Conservation (phyloP, 306 rosid species). For the Sphenostylis stenocarpa region DNA sequence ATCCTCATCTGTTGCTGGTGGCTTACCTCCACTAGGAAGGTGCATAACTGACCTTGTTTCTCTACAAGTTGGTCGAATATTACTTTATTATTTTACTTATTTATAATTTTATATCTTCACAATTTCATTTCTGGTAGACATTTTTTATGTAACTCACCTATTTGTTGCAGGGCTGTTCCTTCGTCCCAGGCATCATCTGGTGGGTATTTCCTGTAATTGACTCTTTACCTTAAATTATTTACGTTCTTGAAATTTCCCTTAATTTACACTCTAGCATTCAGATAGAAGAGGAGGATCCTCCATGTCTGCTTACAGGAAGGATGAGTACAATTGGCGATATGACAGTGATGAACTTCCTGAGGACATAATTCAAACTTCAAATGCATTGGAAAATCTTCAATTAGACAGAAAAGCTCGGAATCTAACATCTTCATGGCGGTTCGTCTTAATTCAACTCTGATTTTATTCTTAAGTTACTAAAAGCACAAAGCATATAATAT, state of each 20-base stretch:
- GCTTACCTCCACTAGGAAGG: conserved; percentile 99
- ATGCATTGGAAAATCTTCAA: conserved; percentile 92
- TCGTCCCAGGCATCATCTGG: conserved; percentile 91
- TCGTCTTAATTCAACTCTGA: conserved; percentile 39
- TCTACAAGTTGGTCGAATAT: conserved; percentile 6
- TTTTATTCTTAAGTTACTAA: neutral
- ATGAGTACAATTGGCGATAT: conserved; percentile 93
- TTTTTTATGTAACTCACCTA: conserved; percentile 6
- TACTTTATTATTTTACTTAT: neutral
- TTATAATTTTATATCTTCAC: neutral
- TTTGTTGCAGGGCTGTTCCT: conserved; percentile 67
- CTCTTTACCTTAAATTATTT: conserved; percentile 18
- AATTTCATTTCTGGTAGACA: conserved; percentile 26
- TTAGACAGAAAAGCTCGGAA: conserved; percentile 96
- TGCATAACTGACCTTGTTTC: conserved; percentile 36
- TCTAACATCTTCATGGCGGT: conserved; percentile 99
- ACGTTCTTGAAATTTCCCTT: conserved; percentile 35
- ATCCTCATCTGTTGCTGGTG: conserved; percentile 90
- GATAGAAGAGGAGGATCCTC: conserved; percentile 98
- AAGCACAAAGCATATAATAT: neutral
- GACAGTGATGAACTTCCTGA: conserved; percentile 83
- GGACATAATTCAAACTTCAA: conserved; percentile 81
- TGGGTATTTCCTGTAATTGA: conserved; percentile 47
- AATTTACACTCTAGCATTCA: conserved; percentile 57
- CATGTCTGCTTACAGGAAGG: conserved; percentile 77